A percentile compares a stretch with the other conserved stretches of the same genome.
phyloP scores from a whole-genome alignment of 257 asterid genomes.

The Solanum chaucha region DNA sequence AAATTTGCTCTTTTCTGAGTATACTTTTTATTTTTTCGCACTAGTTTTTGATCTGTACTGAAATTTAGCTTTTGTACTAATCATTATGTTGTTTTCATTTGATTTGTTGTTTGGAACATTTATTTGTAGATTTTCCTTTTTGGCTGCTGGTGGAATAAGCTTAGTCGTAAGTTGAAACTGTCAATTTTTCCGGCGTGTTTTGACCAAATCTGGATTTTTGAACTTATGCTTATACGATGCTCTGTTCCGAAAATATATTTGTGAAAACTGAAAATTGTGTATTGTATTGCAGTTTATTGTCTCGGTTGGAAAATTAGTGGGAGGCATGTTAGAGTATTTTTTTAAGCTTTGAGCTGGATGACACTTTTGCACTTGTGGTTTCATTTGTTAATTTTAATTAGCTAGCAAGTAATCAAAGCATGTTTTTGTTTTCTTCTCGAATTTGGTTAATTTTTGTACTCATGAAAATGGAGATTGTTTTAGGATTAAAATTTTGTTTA shows the following conservation, averaged over 20 bases:
- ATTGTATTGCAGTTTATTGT: background rate
- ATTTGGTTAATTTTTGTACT: background rate
- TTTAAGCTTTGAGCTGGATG: background rate
- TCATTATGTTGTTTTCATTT: background rate
- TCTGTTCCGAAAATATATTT: background rate
- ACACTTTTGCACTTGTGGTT: background rate
- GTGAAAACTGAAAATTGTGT: background rate
- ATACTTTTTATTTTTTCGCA: background rate
- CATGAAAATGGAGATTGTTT: background rate
- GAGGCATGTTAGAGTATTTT: background rate
- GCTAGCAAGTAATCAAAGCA: background rate
- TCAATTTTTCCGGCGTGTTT: background rate
- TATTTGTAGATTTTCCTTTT: background rate
- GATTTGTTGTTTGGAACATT: background rate
- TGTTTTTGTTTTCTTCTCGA: background rate
- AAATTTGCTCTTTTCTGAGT: background rate
- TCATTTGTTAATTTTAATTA: background rate
- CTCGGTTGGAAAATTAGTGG: background rate
- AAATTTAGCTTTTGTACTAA: background rate
- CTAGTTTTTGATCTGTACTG: slow-evolving; percentile 14
- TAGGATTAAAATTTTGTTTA: background rate
- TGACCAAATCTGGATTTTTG: background rate
- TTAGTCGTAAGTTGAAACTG: background rate
- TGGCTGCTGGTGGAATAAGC: background rate
- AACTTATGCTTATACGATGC: background rate